Conservation (phyloP, 768 basidiomycete species). For the Pulveroboletus sp. region DNA sequence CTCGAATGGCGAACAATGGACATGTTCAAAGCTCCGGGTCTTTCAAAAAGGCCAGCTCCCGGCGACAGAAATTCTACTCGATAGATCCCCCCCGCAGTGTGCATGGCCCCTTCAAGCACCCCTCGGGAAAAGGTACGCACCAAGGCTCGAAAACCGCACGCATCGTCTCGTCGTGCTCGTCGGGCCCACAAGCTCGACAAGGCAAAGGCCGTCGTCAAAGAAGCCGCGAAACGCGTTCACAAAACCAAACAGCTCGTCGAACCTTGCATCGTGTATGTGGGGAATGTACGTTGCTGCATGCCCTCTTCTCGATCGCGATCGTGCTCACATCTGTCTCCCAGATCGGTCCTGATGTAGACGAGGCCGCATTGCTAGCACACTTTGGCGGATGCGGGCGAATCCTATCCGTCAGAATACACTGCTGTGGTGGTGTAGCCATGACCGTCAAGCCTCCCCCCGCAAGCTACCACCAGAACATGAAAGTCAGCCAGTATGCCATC, state of each 20-base stretch:
- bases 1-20: too few species aligned
- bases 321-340: constrained; percentile 15
- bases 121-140: too few species aligned
- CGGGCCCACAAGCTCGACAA: constrained; percentile 12
- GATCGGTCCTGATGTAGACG: constrained; percentile 32
- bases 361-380: constrained; percentile 17
- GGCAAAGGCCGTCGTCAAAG: constrained; percentile 12
- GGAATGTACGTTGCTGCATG: constrained; percentile 50
- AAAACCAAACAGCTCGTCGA: constrained; percentile 8
- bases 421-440: constrained; percentile 33
- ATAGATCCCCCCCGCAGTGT: neutral
- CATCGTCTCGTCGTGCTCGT: constrained; percentile 8
- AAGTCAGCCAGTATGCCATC: constrained; percentile 49
- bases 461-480: constrained; percentile 35
- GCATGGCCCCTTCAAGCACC: constrained; percentile 19
- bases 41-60: constrained; percentile 19
- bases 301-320: neutral
- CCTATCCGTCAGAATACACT: constrained; percentile 23
- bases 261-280: constrained; percentile 48
- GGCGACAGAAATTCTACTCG: neutral
- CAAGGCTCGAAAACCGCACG: constrained; percentile 8
- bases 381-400: constrained; percentile 28
- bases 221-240: constrained; percentile 16
- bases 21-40: constrained; percentile 16
- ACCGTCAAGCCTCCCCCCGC: constrained; percentile 21